phyloP scores from a whole-genome alignment of 495 filamentous ascomycete genomes.

The Daldinia grandis region DNA sequence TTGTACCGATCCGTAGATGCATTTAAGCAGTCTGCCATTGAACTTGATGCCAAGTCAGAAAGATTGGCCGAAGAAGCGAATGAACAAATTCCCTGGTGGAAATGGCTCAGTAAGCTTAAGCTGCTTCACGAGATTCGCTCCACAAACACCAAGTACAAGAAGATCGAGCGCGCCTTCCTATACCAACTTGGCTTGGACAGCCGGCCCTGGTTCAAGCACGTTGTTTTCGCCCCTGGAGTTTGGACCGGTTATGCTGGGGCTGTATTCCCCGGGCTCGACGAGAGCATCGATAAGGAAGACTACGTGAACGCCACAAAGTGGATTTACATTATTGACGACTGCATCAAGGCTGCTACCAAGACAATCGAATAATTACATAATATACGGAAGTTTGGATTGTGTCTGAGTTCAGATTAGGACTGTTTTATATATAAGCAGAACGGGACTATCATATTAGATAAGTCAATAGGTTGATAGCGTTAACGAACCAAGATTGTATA shows the following conservation, averaged over 20 bases:
- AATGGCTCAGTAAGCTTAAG: constrained; percentile 72
- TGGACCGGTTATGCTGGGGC: constrained; percentile 90
- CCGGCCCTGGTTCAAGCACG: constrained; percentile 91
- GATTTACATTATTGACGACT: constrained; percentile 80
- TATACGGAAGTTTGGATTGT: background rate
- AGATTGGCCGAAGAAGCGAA: constrained; percentile 71
- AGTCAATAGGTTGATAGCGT: background rate
- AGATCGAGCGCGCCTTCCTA: constrained; percentile 82
- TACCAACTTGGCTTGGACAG: constrained; percentile 82
- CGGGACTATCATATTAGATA: background rate
- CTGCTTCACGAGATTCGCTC: constrained; percentile 69
- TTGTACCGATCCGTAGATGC: constrained; percentile 58
- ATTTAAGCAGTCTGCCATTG: constrained; percentile 64
- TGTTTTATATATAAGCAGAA: background rate
- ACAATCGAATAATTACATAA: constrained; percentile 43
- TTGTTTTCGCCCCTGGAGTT: constrained; percentile 84
- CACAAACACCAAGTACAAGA: constrained; percentile 75
- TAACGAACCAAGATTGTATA: background rate
- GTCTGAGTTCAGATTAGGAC: background rate
- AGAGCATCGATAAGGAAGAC: constrained; percentile 80
- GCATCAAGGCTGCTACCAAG: constrained; percentile 69
- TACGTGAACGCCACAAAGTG: constrained; percentile 76
- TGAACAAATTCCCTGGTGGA: constrained; percentile 81
- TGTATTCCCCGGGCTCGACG: constrained; percentile 85
- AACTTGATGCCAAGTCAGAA: constrained; percentile 67